Evolutionary conservation across 805 yeast genomes (phyloP).

Genomic region (Peterozyma xylosa): DNA sequence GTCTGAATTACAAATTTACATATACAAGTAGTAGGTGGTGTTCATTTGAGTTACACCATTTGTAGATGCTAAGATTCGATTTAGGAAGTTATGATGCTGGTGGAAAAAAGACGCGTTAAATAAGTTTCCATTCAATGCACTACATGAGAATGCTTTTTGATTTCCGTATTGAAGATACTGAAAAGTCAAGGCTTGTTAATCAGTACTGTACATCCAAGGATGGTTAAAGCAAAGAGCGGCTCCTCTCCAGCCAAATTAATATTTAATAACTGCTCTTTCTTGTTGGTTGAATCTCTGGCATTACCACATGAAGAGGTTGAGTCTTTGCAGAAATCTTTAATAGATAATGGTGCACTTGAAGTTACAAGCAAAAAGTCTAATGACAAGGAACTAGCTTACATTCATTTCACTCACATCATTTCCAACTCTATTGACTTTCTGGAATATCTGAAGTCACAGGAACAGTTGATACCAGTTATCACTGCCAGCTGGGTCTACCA

Average conservation of each 20-base stretch:
- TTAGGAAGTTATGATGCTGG: too few species aligned
- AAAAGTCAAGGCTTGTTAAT: too few species aligned
- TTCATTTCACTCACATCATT: slow-evolving; percentile 38
- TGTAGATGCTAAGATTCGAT: too few species aligned
- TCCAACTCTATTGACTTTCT: slow-evolving; percentile 44
- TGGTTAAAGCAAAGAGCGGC: too few species aligned
- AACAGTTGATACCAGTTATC: slow-evolving; percentile 59
- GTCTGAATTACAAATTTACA: too few species aligned
- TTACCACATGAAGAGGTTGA: background rate
- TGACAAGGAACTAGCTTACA: background rate
- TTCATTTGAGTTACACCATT: too few species aligned
- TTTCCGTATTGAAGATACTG: too few species aligned
- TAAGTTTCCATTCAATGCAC: too few species aligned
- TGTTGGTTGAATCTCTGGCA: background rate
- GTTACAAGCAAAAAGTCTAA: background rate
- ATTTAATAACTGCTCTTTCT: background rate
- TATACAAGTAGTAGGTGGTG: too few species aligned
- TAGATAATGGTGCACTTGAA: background rate
- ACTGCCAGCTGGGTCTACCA: slow-evolving; percentile 53
- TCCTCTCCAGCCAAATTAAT: background rate
- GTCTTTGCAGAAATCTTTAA: background rate
- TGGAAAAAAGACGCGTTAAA: too few species aligned
- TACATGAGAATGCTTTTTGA: too few species aligned
- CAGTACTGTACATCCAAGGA: too few species aligned
- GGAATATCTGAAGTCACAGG: slow-evolving; percentile 37